Percentiles rank a stretch among this genome's conserved stretches.
phyloP scores from a whole-genome alignment of 257 asterid genomes.

The Penstemon davidsonii region DNA sequence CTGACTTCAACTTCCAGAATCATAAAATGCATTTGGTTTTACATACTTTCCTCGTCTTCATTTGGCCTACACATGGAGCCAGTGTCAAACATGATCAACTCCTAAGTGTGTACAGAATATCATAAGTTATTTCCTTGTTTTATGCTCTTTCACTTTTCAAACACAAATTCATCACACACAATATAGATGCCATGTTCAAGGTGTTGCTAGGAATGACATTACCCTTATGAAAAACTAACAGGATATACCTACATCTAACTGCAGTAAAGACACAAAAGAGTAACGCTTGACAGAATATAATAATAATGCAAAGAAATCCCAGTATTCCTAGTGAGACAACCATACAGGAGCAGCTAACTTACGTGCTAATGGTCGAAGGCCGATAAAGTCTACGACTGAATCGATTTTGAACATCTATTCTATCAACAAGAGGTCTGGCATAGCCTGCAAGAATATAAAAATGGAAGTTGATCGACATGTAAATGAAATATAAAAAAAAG shows the following conservation, averaged over 20 bases:
- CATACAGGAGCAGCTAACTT: slow-evolving; percentile 39
- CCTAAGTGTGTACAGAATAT: slow-evolving; percentile 6
- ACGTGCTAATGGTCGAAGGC: slow-evolving; percentile 92
- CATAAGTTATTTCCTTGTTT: background rate
- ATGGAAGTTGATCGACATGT: slow-evolving; percentile 17
- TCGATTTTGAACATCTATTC: slow-evolving; percentile 68
- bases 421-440: slow-evolving; percentile 95
- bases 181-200: slow-evolving; percentile 11
- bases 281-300: background rate
- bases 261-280: slow-evolving; percentile 9
- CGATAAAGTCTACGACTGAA: slow-evolving; percentile 76
- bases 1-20: background rate
- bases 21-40: background rate
- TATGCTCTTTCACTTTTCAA: slow-evolving; percentile 9
- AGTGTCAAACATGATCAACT: background rate
- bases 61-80: background rate
- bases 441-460: slow-evolving; percentile 56
- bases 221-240: slow-evolving; percentile 17
- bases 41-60: slow-evolving; percentile 13
- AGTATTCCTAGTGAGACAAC: slow-evolving; percentile 18
- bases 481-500: slow-evolving; percentile 14
- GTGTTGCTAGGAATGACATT: slow-evolving; percentile 2
- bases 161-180: slow-evolving; percentile 10
- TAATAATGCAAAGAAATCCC: slow-evolving; percentile 13
- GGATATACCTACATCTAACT: background rate